Evolutionary conservation across 164 flowering plant genomes (phyloP).

Genomic region (Protea cynaroides): DNA sequence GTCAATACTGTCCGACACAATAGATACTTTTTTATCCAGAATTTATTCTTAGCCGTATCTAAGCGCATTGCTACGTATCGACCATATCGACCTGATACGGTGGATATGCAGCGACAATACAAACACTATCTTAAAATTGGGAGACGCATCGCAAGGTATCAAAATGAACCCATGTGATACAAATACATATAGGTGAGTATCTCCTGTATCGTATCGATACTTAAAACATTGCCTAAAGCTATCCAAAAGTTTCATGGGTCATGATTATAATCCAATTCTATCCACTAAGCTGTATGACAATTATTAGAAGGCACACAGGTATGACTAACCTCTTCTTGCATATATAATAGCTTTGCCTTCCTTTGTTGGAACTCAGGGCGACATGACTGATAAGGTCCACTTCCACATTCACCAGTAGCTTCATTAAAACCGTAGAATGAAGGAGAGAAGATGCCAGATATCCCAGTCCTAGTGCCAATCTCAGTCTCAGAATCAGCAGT

Average conservation of each 20-base stretch:
- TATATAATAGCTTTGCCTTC: constrained; percentile 60
- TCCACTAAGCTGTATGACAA: background rate
- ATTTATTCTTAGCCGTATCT: no score
- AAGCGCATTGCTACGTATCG: no score
- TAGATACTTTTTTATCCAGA: no score
- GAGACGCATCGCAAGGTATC: no score
- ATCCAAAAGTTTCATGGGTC: background rate
- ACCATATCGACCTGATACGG: no score
- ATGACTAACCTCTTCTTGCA: constrained; percentile 78
- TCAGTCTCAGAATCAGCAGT: constrained; percentile 20
- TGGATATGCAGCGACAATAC: no score
- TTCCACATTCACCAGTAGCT: constrained; percentile 19
- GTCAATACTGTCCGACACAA: no score
- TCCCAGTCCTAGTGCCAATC: constrained; percentile 20
- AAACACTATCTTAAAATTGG: no score
- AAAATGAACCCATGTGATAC: no score
- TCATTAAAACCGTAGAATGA: constrained; percentile 30
- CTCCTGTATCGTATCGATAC: no score
- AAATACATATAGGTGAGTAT: no score
- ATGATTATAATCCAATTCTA: background rate
- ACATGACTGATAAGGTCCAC: constrained; percentile 25
- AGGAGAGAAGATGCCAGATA: constrained; percentile 28
- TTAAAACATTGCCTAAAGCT: no score
- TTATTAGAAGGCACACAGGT: background rate
- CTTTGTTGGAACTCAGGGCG: constrained; percentile 51